These are phyloP conservation scores for Nakaseomyces sp. DNA, from an alignment of 1,139 yeast species.

Conservation along the genomic window DNA sequence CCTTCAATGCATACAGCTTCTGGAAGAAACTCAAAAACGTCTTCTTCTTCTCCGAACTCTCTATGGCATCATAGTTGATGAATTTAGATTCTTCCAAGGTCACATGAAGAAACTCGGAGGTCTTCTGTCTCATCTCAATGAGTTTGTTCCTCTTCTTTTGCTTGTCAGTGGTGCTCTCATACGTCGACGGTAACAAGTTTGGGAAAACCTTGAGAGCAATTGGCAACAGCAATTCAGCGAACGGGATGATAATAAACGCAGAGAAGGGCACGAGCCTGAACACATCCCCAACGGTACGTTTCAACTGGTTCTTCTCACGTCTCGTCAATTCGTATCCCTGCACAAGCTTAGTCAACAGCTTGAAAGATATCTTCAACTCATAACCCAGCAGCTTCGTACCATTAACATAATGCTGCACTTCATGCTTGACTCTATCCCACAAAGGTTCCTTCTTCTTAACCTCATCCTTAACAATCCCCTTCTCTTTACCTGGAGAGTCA, in stretches of 20 bases:
- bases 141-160: conserved; percentile 61
- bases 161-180: conserved; percentile 68
- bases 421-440: conserved; percentile 84
- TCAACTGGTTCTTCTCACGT: conserved; percentile 81
- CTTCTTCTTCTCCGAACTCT: conserved; percentile 55
- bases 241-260: conserved; percentile 82
- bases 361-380: conserved; percentile 79
- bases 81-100: conserved; percentile 63
- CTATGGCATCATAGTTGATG: conserved; percentile 25
- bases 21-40: conserved; percentile 74
- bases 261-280: conserved; percentile 87
- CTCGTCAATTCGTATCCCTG: conserved; percentile 92
- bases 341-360: conserved; percentile 69
- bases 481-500: background rate
- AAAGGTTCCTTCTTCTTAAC: conserved; percentile 37
- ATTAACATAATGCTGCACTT: conserved; percentile 85
- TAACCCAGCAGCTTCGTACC: conserved; percentile 92
- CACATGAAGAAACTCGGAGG: conserved; percentile 70
- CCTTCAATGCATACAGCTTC: conserved; percentile 54
- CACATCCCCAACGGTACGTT: conserved; percentile 79
- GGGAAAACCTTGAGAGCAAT: conserved; percentile 88
- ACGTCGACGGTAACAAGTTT: conserved; percentile 86
- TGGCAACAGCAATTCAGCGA: conserved; percentile 88
- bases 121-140: conserved; percentile 66
- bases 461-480: conserved; percentile 7